These are phyloP conservation scores for Ophiostoma fasciatum DNA, from an alignment of 2,329 filamentous ascomycete species.

Conservation along the genomic window DNA sequence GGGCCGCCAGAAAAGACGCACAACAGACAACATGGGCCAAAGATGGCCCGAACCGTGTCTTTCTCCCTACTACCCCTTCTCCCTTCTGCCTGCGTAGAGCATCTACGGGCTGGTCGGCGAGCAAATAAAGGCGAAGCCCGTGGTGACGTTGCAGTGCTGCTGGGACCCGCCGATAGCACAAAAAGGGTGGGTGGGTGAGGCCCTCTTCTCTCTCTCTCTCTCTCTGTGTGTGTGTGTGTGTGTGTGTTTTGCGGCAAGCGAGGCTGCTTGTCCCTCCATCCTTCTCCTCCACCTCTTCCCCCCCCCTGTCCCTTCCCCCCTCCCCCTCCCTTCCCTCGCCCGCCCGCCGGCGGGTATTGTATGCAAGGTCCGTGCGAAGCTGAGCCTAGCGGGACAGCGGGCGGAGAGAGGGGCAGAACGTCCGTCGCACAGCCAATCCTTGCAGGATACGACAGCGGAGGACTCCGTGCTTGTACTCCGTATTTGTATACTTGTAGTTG, in stretches of 20 bases:
- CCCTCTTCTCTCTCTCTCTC: not conserved
- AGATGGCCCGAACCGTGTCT: slow-evolving; percentile 3
- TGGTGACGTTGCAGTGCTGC: too few relatives aligned
- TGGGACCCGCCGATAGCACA: too few relatives aligned
- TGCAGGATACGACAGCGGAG: too few relatives aligned
- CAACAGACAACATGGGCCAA: not conserved
- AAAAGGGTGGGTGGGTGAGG: too few relatives aligned
- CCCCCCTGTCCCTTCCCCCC: not conserved
- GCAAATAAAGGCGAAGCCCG: not conserved
- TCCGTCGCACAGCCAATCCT: too few relatives aligned
- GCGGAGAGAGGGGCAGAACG: too few relatives aligned
- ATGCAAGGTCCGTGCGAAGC: slow-evolving; percentile 3
- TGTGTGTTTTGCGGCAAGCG: too few relatives aligned
- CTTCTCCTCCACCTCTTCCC: too few relatives aligned
- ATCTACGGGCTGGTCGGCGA: not conserved
- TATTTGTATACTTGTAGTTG: too few relatives aligned
- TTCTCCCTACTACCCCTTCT: not conserved
- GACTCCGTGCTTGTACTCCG: too few relatives aligned
- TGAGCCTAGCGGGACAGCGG: too few relatives aligned
- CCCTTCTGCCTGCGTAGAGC: not conserved
- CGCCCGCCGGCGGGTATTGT: slow-evolving; percentile 1
- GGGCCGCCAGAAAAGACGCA: not conserved
- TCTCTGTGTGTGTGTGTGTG: too few relatives aligned
- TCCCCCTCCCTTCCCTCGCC: not conserved
- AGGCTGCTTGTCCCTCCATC: not conserved